Percentiles rank a stretch among this genome's conserved stretches.
These are phyloP conservation scores for Pelargonium exstipulatum DNA, from an alignment of 441 rosid genomes.

Conservation along the genomic window DNA sequence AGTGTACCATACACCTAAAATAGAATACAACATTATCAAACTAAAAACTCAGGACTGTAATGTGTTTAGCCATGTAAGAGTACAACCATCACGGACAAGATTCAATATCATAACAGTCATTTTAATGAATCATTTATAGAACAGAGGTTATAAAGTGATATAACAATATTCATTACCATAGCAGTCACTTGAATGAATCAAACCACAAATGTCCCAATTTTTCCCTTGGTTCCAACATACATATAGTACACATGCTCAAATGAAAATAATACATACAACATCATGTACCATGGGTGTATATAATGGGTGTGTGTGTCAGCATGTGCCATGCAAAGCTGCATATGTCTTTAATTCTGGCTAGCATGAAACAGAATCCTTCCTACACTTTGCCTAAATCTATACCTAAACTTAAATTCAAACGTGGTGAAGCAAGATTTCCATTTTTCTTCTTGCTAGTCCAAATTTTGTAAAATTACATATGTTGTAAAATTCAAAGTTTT, in stretches of 20 bases:
- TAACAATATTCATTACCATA: no score
- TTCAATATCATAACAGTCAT: no score
- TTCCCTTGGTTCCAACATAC: no score
- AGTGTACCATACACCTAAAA: slow-evolving; percentile 83
- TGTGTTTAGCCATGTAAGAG: not conserved
- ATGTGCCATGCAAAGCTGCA: no score
- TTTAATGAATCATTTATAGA: no score
- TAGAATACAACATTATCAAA: not conserved
- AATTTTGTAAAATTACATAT: slow-evolving; percentile 4
- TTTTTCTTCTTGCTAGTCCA: not conserved
- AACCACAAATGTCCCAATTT: no score
- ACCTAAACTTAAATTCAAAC: not conserved
- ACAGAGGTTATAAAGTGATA: no score
- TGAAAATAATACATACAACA: no score
- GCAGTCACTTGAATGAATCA: no score
- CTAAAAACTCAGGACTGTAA: slow-evolving; percentile 11
- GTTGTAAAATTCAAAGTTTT: not conserved
- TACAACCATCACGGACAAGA: not conserved
- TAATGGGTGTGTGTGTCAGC: no score
- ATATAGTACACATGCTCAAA: no score
- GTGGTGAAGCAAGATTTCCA: not conserved
- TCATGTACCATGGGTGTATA: no score
- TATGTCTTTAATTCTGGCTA: not conserved
- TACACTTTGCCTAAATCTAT: not conserved
- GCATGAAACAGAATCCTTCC: not conserved